phyloP scores from a whole-genome alignment of 2,329 filamentous ascomycete genomes.

The Diaporthe sp. region DNA sequence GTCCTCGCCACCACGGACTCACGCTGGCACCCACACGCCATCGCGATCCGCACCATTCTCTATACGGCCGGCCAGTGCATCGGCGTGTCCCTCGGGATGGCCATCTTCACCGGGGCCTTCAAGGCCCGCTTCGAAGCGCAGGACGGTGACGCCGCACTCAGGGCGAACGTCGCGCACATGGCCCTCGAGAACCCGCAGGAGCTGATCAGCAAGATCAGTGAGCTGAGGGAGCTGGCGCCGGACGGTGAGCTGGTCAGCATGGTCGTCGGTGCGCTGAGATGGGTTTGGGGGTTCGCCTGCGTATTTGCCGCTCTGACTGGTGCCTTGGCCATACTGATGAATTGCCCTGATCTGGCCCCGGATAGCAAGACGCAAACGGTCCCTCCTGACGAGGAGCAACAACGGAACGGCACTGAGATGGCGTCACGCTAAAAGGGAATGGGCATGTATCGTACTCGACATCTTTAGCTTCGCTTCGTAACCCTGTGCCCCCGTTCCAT shows the following conservation, averaged over 20 bases:
- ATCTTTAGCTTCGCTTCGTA: background rate
- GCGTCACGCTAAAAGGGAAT: background rate
- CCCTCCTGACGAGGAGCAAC: background rate
- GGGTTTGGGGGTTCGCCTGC: constrained; percentile 27
- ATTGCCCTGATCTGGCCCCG: constrained; percentile 16
- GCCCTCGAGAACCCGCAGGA: constrained; percentile 15
- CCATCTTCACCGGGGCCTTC: constrained; percentile 33
- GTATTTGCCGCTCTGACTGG: constrained; percentile 20
- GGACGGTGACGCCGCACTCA: background rate
- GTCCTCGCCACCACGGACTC: constrained; percentile 30
- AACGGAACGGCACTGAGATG: background rate
- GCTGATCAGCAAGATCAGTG: constrained; percentile 25
- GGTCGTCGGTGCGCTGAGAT: constrained; percentile 19
- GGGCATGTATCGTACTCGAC: background rate
- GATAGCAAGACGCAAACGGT: background rate
- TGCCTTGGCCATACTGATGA: background rate
- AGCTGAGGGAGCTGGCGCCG: background rate
- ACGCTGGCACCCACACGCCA: constrained; percentile 31
- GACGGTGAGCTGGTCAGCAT: constrained; percentile 7
- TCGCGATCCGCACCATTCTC: constrained; percentile 29
- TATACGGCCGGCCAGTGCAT: constrained; percentile 33
- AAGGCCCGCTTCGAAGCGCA: background rate
- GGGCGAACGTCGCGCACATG: background rate
- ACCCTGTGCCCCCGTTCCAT: background rate
- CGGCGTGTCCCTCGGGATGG: constrained; percentile 29